A percentile compares a stretch with the other conserved stretches of the same genome.
Conservation (phyloP, 2,329 filamentous ascomycete species). For the Furcasterigmium sp. region DNA sequence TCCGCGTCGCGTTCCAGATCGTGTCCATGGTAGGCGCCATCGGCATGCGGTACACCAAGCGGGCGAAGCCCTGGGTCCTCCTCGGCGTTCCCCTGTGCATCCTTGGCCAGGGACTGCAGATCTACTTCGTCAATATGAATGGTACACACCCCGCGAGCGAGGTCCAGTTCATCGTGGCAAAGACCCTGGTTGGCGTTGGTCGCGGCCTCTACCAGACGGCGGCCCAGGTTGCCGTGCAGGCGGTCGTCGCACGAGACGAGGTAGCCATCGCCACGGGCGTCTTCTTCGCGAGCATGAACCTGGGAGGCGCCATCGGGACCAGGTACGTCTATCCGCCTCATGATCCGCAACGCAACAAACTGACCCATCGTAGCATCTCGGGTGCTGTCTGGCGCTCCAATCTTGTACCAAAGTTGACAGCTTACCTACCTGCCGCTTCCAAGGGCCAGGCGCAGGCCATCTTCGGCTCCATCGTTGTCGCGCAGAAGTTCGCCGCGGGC, state of each 20-base stretch:
- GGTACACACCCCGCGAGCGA: constrained; percentile 21
- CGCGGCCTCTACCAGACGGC: constrained; percentile 26
- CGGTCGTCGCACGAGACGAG: constrained; percentile 23
- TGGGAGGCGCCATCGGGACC: constrained; percentile 17
- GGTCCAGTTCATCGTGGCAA: constrained; percentile 25
- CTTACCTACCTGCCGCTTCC: constrained; percentile 15
- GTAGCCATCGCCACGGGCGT: constrained; percentile 29
- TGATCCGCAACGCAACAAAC: background rate
- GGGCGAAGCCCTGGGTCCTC: constrained; percentile 24
- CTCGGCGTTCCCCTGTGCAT: constrained; percentile 25
- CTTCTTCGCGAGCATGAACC: constrained; percentile 27
- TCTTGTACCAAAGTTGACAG: constrained; percentile 17
- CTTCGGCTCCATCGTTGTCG: constrained; percentile 16
- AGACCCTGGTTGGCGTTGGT: constrained; percentile 26
- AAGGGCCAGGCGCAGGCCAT: constrained; percentile 13
- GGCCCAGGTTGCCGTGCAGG: constrained; percentile 27
- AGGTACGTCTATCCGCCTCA: background rate
- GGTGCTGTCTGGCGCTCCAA: constrained; percentile 29
- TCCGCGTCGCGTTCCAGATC: constrained; percentile 29
- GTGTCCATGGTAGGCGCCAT: constrained; percentile 25
- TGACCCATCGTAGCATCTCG: constrained; percentile 18
- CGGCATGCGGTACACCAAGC: constrained; percentile 29
- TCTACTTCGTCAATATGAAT: constrained; percentile 21
- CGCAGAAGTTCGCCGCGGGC: constrained; percentile 16
- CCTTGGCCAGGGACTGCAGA: constrained; percentile 26